Evolutionary conservation across 495 filamentous ascomycete genomes (phyloP), one percentile per base, ranked within the genome.

Genomic region (Penicillium manginii): DNA sequence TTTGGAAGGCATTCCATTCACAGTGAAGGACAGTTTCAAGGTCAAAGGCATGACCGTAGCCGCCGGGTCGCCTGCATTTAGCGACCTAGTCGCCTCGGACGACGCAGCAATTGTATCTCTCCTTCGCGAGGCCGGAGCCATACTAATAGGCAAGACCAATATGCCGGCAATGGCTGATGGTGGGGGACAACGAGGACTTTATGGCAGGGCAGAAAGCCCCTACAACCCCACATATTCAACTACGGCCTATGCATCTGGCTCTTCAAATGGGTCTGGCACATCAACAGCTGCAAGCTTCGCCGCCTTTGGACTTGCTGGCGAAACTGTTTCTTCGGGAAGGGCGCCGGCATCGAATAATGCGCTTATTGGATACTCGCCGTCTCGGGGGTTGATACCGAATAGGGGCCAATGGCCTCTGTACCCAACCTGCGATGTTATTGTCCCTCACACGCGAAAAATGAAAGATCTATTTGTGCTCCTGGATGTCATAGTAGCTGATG

Each of bases 21-120:
- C 86, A 1, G 78, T 88, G 60, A 89, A 89, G 70, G 85, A 89
- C 69, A 89, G 84, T 71, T 88, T 88, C 53, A 76, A 76, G 37
- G 86, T 88, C 59, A 76, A 80, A 50, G 86, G 88, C 77, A 82
- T 86, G 66, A 87, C 85, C 15, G 84, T 82, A 4, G 78, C 74
- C 4, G 46, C 58, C 10, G 75, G 74, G 14, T 78, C 72, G 50
- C 77, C 72, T 62, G 83, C 81, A 37, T 79, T 89, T 4, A 64
- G 85, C 4, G 81, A 80, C 9, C 78, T 79, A 42, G 66, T 84
- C 6, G 81, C 86, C 0, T 85, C 85, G 1, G 73, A 83, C 33
- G 85, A 89, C 73, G 82, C 86, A 10, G 67, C 73, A 48, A 81
- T 88, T 5, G 81, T 89, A 1, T 52, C 66, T 12, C 66, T 69